phyloP scores from a whole-genome alignment of 2,329 filamentous ascomycete species.

The Dryadomyces sulphureus region DNA sequence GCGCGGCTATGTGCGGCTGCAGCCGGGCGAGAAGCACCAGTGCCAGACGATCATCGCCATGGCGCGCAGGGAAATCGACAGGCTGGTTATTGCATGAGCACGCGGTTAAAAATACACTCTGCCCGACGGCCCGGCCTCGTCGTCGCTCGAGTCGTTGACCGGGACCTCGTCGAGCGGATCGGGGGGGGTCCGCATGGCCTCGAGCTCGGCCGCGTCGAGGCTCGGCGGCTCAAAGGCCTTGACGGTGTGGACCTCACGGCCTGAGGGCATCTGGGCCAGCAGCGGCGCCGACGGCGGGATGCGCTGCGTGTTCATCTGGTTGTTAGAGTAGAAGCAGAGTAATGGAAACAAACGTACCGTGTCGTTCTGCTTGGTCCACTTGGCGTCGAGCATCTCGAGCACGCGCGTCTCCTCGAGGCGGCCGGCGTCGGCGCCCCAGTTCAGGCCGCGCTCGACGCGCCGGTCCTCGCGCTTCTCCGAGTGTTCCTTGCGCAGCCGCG shows the following conservation, averaged over 20 bases:
- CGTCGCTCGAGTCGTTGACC: slow-evolving; percentile 25
- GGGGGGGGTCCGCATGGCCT: slow-evolving; percentile 41
- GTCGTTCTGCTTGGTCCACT: slow-evolving; percentile 89
- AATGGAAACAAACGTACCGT: slow-evolving; percentile 42
- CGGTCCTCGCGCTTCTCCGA: slow-evolving; percentile 66
- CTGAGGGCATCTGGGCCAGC: slow-evolving; percentile 68
- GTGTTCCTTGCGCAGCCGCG: slow-evolving; percentile 58
- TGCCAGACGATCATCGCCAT: slow-evolving; percentile 39
- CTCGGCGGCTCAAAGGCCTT: slow-evolving; percentile 45
- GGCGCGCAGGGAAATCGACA: slow-evolving; percentile 37
- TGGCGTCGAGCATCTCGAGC: slow-evolving; percentile 70
- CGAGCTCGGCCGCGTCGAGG: slow-evolving; percentile 35
- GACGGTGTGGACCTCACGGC: slow-evolving; percentile 67
- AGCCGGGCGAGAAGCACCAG: slow-evolving; percentile 22
- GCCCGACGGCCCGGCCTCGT: slow-evolving; percentile 15
- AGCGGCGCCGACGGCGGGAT: slow-evolving; percentile 60
- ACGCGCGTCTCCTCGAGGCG: slow-evolving; percentile 72
- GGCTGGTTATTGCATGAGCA: slow-evolving; percentile 28
- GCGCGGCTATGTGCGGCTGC: slow-evolving; percentile 17
- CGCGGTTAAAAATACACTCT: not conserved
- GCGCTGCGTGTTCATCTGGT: slow-evolving; percentile 61
- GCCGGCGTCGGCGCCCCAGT: slow-evolving; percentile 75
- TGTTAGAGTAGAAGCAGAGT: not conserved
- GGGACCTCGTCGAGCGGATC: slow-evolving; percentile 27
- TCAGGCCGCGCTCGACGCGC: slow-evolving; percentile 55